Evolutionary conservation across 192 early-diverging fungal species (phyloP).

Genomic region (Dissophora ornata): DNA sequence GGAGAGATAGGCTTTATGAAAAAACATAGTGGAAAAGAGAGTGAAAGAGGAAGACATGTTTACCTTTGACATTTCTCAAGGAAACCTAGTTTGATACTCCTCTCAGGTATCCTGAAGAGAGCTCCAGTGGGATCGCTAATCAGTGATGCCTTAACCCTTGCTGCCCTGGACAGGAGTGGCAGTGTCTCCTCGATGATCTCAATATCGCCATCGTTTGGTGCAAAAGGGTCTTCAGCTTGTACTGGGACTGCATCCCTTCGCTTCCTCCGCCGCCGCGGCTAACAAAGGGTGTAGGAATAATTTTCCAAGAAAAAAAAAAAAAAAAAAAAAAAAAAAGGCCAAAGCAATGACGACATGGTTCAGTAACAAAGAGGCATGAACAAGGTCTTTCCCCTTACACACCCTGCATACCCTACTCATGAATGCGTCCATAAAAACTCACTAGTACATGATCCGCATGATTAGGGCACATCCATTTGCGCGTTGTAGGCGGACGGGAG

Average conservation of each 20-base stretch:
- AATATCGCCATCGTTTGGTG: conserved; percentile 43
- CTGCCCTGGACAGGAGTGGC: neutral
- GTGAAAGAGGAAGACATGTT: neutral
- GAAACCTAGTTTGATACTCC: conserved; percentile 42
- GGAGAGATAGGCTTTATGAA: too few relatives aligned
- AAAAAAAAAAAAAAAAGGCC: neutral
- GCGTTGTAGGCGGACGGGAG: conserved; percentile 42
- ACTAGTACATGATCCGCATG: conserved; percentile 55
- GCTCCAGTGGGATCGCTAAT: conserved; percentile 6
- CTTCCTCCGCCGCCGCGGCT: conserved; percentile 38
- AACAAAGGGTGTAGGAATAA: too few relatives aligned
- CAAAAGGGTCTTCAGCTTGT: conserved; percentile 11
- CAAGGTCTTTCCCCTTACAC: too few relatives aligned
- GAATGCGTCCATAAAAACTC: conserved; percentile 7
- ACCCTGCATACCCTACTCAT: too few relatives aligned
- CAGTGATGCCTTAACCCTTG: neutral
- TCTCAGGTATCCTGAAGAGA: conserved; percentile 46
- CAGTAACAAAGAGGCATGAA: too few relatives aligned
- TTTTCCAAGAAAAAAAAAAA: neutral
- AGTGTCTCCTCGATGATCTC: conserved; percentile 40
- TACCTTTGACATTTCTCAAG: conserved; percentile 43
- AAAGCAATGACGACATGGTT: conserved; percentile 16
- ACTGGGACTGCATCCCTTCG: conserved; percentile 27
- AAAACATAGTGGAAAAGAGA: too few relatives aligned
- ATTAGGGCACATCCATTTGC: conserved; percentile 66